Conservation (phyloP, 768 basidiomycete genomes). For the Lentinus brumalis region DNA sequence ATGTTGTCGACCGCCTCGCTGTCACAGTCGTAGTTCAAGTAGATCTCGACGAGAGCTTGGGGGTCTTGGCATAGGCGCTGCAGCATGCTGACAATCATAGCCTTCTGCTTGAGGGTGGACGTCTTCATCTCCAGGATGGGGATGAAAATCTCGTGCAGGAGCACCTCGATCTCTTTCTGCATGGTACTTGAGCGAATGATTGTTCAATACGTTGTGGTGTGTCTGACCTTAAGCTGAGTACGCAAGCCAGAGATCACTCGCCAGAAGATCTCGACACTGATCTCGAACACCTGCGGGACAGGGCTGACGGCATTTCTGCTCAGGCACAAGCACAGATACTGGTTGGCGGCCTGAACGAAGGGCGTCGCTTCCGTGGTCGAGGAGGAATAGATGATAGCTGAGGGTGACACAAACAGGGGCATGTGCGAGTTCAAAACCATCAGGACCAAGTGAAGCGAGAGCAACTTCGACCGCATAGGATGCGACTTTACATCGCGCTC, state of each 20-base stretch:
- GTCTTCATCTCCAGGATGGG: conserved; percentile 98
- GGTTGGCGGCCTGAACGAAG: conserved; percentile 92
- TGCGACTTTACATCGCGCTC: conserved; percentile 97
- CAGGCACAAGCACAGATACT: conserved; percentile 90
- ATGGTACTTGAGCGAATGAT: conserved; percentile 4
- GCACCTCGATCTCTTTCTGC: conserved; percentile 98
- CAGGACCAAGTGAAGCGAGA: conserved; percentile 92
- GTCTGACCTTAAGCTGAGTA: conserved; percentile 88
- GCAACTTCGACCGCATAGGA: conserved; percentile 94
- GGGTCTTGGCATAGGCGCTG: conserved; percentile 91
- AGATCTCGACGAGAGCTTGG: conserved; percentile 96
- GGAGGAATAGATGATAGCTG: conserved; percentile 89
- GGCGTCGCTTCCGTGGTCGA: conserved; percentile 85
- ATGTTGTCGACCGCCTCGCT: conserved; percentile 94
- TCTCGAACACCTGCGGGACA: conserved; percentile 95
- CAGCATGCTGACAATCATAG: conserved; percentile 86
- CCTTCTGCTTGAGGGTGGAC: conserved; percentile 93
- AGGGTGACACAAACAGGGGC: conserved; percentile 84
- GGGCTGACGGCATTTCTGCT: conserved; percentile 95
- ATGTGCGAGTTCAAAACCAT: conserved; percentile 92
- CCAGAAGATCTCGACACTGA: conserved; percentile 99
- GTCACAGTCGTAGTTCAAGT: conserved; percentile 99
- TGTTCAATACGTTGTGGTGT: not conserved
- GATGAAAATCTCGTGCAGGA: conserved; percentile 98
- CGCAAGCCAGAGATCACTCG: conserved; percentile 91